phyloP scores from a whole-genome alignment of 495 filamentous ascomycete species.

The Podospora anserina region DNA sequence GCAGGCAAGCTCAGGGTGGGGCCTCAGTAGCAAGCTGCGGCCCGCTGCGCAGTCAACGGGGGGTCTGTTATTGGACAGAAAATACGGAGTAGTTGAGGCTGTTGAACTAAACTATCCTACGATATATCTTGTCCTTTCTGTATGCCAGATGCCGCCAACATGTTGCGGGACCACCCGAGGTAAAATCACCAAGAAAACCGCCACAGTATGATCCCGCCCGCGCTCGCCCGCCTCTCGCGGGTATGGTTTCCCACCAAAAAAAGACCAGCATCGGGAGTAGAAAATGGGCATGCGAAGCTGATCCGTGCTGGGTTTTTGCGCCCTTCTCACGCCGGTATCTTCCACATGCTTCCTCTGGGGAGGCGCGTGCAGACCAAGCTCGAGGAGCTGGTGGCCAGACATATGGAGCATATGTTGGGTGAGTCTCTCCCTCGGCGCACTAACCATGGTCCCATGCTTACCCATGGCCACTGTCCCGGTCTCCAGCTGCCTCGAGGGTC shows the following conservation, averaged over 20 bases:
- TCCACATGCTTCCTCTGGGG: conserved; percentile 91
- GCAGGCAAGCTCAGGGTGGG: neutral
- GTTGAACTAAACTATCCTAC: neutral
- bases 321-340: conserved; percentile 85
- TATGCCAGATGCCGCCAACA: neutral
- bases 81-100: too few species aligned
- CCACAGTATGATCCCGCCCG: conserved; percentile 23
- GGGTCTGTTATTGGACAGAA: neutral
- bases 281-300: conserved; percentile 71
- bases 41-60: neutral
- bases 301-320: conserved; percentile 76
- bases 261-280: conserved; percentile 50
- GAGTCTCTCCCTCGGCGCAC: conserved; percentile 21
- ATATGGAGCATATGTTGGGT: conserved; percentile 77
- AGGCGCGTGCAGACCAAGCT: conserved; percentile 85
- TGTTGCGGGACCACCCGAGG: too few species aligned
- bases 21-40: neutral
- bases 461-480: neutral
- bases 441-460: neutral
- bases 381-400: conserved; percentile 77
- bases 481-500: conserved; percentile 76
- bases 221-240: conserved; percentile 55
- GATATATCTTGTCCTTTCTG: neutral
- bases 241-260: conserved; percentile 78
- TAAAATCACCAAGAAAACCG: neutral